phyloP scores from a whole-genome alignment of 148 eudicot genomes.

The Rhododendron mucronatum region DNA sequence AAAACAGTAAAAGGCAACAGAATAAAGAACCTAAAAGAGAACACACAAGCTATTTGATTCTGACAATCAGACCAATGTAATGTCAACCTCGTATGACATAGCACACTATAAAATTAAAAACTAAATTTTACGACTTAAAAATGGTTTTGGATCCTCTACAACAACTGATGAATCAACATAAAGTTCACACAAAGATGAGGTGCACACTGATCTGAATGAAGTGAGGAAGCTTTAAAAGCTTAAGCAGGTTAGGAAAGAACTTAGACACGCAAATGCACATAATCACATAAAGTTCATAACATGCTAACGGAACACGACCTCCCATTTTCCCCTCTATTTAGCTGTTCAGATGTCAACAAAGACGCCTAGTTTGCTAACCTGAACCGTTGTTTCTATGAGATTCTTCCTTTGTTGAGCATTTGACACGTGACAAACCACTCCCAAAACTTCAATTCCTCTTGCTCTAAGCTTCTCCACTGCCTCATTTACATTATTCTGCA shows the following conservation, averaged over 20 bases:
- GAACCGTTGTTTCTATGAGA: slow-evolving; percentile 61
- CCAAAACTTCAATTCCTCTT: slow-evolving; percentile 68
- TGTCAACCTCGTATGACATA: background rate
- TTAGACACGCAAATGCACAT: background rate
- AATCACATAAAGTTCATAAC: background rate
- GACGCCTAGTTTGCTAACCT: slow-evolving; percentile 28
- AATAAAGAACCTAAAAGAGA: background rate
- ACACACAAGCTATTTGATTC: background rate
- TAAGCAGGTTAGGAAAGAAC: background rate
- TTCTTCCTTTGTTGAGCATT: slow-evolving; percentile 77
- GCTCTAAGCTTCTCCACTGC: slow-evolving; percentile 69
- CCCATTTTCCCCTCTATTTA: background rate
- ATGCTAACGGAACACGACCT: background rate
- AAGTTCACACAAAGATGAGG: background rate
- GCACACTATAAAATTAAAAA: background rate
- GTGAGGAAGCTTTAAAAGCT: background rate
- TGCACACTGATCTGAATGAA: background rate
- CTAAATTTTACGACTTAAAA: background rate
- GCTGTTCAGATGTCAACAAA: background rate
- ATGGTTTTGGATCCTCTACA: background rate
- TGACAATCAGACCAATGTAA: background rate
- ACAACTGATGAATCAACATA: background rate
- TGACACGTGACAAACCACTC: slow-evolving; percentile 90
- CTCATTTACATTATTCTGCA: slow-evolving; percentile 83
- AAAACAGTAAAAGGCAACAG: background rate